These are phyloP conservation scores for Ceratocystis huliohia DNA, from an alignment of 2,329 filamentous ascomycete genomes.

Conservation along the genomic window DNA sequence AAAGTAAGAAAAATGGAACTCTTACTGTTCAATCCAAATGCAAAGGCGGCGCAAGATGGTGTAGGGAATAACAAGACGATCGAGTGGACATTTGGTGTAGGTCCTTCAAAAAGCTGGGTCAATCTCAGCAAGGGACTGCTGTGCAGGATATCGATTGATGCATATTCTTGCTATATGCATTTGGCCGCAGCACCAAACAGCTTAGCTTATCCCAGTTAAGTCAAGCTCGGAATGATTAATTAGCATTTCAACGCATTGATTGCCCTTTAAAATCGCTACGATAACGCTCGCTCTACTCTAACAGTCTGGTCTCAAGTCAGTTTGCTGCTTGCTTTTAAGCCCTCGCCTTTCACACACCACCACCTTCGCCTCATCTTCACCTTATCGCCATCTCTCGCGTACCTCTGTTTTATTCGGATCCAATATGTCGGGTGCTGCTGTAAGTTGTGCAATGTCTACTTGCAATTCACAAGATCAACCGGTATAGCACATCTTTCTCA, in stretches of 20 bases:
- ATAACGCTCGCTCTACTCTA: background rate
- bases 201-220: background rate
- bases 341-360: background rate
- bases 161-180: slow-evolving; percentile 2
- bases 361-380: background rate
- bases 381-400: background rate
- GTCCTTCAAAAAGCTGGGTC: slow-evolving; percentile 1
- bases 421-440: slow-evolving; percentile 32
- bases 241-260: background rate
- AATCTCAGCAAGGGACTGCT: background rate
- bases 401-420: background rate
- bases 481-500: background rate
- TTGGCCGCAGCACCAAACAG: slow-evolving; percentile 4
- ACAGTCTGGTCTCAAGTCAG: background rate
- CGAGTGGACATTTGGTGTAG: background rate
- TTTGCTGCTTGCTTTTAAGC: background rate
- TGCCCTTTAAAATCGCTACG: background rate
- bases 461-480: background rate
- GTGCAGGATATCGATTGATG: background rate
- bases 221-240: background rate
- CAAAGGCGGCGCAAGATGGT: background rate
- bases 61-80: background rate
- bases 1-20: background rate
- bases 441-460: slow-evolving; percentile 24
- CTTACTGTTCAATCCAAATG: background rate